phyloP scores from a whole-genome alignment of 2,329 filamentous ascomycete species.

The Cladorrhinum sp. region DNA sequence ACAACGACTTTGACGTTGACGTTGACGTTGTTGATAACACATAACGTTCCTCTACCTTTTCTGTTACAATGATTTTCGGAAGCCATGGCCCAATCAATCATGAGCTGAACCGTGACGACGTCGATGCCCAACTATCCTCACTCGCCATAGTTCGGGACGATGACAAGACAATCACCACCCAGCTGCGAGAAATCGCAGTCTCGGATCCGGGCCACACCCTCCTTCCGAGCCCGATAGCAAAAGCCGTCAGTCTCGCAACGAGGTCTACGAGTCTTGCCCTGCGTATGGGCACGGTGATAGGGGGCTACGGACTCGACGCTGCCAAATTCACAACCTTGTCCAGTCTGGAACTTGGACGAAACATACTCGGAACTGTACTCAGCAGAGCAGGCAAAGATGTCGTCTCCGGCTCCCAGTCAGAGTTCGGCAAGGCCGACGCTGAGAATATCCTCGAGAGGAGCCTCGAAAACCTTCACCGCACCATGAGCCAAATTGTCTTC shows the following conservation, averaged over 20 bases:
- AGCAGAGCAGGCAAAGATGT: conserved; percentile 51
- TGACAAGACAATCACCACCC: conserved; percentile 24
- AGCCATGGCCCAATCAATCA: not conserved
- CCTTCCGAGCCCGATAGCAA: conserved; percentile 56
- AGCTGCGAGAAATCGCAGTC: conserved; percentile 19
- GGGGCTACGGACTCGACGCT: conserved; percentile 50
- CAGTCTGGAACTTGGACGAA: conserved; percentile 54
- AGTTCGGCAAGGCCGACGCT: conserved; percentile 49
- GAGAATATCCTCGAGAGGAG: conserved; percentile 56
- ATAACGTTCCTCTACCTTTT: not conserved
- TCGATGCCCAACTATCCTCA: conserved; percentile 24
- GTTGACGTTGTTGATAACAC: too few relatives aligned
- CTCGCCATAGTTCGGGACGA: too few relatives aligned
- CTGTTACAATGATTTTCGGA: not conserved
- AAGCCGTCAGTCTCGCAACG: conserved; percentile 58
- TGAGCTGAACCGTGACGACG: not conserved
- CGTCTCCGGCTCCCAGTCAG: conserved; percentile 41
- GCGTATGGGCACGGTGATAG: conserved; percentile 50
- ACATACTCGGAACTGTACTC: conserved; percentile 53
- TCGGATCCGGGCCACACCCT: conserved; percentile 31
- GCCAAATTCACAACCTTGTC: conserved; percentile 56
- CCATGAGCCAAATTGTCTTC: conserved; percentile 57
- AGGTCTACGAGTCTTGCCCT: conserved; percentile 58
- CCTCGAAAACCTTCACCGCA: conserved; percentile 54
- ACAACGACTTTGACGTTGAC: not conserved